Evolutionary conservation across 441 rosid species (phyloP), one percentile per base, ranked within the genome.

Genomic region (Brassica balearica): DNA sequence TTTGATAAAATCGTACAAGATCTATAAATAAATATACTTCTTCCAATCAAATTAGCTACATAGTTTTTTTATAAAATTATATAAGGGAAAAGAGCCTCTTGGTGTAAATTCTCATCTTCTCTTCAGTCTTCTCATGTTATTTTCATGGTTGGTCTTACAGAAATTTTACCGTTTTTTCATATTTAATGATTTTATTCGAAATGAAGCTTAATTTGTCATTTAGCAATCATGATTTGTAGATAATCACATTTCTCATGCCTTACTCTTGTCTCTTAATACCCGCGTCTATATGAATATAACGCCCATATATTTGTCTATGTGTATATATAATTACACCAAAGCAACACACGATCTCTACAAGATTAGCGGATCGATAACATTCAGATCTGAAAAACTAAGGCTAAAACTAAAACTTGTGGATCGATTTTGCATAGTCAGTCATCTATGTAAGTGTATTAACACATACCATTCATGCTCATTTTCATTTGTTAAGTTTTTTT

Each of bases 231-330:
- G 80, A 75, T 80, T 80, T 71, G 73, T 60, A 5, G 80, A 76
- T 80, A 71, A 65, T 80, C 83, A 80, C 83, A 80, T 80, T 76
- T 80, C 80, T 80, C 77, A 66, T 76, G 83, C 80, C 80, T 65
- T n/a, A 27, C 19, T 34, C 23, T 71, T 75, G 72, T 65, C 64
- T 75, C 76, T 58, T 46, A 7, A 69, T 64, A 55, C 32, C 70
- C 69, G 63, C 55, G 67, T 61, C 14, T 74, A 15, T 53, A 68
- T 48, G 19, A 20, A 29, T 59, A 38, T 61, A 79, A 20, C 34
- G 27, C 68, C 8, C 15, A 10, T 46, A 65, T 80, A 80, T 43
- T 17, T 25, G 3, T 79, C 61, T 69, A 20, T 19, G 3, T 27
- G 41, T 67, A 62, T 72, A 64, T 48, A 64, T 64, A 67, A 8